Evolutionary conservation across 202 grass and related monocot genomes (phyloP).

Genomic region (Setaria viridis): DNA sequence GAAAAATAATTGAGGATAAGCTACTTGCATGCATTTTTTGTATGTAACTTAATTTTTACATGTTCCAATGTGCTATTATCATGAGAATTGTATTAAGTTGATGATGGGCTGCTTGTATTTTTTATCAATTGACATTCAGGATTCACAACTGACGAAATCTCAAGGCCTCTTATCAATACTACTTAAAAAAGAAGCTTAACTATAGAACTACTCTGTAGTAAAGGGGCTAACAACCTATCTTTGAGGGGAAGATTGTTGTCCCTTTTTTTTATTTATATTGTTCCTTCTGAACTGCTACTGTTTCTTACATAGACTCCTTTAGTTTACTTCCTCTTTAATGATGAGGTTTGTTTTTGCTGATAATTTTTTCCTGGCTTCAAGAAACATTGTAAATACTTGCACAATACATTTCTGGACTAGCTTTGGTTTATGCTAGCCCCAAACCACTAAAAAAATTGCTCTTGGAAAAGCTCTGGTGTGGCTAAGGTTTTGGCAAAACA

Average conservation of each 20-base stretch:
- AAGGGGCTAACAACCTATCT: background rate
- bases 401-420: slow-evolving; percentile 2
- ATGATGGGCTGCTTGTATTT: background rate
- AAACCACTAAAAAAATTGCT: background rate
- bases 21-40: background rate
- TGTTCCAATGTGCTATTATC: background rate
- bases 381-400: background rate
- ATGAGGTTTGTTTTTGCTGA: background rate
- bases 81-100: background rate
- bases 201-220: background rate
- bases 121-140: background rate
- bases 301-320: background rate
- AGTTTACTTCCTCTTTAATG: background rate
- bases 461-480: background rate
- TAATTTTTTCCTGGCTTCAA: background rate
- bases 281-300: background rate
- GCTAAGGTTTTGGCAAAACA: background rate
- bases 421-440: background rate
- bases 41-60: background rate
- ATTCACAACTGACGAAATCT: background rate
- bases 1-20: background rate
- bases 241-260: background rate
- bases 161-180: background rate
- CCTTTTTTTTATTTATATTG: background rate
- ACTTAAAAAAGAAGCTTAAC: background rate